phyloP scores from a whole-genome alignment of 1,284 basidiomycete genomes.

The Omphalotus olearius region DNA sequence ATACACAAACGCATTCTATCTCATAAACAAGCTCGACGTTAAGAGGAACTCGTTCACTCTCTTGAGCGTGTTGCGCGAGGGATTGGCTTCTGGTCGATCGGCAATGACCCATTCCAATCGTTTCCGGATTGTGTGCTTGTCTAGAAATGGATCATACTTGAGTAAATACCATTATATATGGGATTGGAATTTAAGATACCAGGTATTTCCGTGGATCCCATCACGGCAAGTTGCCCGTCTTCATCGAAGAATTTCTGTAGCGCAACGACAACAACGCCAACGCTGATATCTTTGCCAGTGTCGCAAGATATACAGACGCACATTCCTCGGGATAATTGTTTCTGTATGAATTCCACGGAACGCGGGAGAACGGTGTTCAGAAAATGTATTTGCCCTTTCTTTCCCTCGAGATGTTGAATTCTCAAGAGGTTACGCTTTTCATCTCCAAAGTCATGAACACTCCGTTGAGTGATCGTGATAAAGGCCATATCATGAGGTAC shows the following conservation, averaged over 20 bases:
- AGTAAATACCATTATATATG: conserved; percentile 3
- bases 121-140: conserved; percentile 59
- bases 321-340: conserved; percentile 31
- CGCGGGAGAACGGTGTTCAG: conserved; percentile 45
- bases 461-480: neutral
- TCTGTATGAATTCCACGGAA: conserved; percentile 42
- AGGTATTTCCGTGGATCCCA: conserved; percentile 8
- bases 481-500: neutral
- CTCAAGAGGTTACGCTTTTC: conserved; percentile 2
- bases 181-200: conserved; percentile 14
- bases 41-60: conserved; percentile 76
- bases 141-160: conserved; percentile 11
- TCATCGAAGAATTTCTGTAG: conserved; percentile 58
- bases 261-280: conserved; percentile 58
- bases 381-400: conserved; percentile 50
- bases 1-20: too few species aligned
- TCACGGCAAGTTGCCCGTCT: conserved; percentile 32
- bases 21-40: conserved; percentile 22
- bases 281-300: conserved; percentile 53
- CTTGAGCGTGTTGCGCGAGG: conserved; percentile 72
- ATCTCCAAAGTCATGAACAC: conserved; percentile 11
- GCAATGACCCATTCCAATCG: conserved; percentile 81
- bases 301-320: conserved; percentile 52
- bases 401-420: conserved; percentile 36
- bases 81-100: conserved; percentile 67